phyloP scores from a whole-genome alignment of 345 rosid species.

The Chamaenerion angustifolium region DNA sequence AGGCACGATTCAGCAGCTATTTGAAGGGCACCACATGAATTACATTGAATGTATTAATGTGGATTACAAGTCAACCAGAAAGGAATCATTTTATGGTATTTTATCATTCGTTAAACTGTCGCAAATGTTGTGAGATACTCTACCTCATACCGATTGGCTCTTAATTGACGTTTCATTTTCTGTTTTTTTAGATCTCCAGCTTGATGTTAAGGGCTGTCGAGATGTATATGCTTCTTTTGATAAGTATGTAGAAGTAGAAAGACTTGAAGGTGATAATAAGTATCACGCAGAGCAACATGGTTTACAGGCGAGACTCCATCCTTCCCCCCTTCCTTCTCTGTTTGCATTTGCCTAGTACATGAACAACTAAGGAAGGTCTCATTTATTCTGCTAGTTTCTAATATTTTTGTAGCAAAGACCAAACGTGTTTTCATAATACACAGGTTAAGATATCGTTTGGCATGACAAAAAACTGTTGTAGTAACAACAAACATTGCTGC shows the following conservation, averaged over 20 bases:
- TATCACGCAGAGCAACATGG: conserved; percentile 66
- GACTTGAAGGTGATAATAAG: conserved; percentile 64
- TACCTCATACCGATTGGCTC: not conserved
- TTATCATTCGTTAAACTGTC: not conserved
- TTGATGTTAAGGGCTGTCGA: conserved; percentile 72
- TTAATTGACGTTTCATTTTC: not conserved
- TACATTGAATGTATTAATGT: conserved; percentile 53
- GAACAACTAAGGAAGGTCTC: no score
- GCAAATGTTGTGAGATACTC: not conserved
- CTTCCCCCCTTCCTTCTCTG: not conserved
- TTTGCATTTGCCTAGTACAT: no score
- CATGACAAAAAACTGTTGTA: no score
- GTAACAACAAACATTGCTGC: no score
- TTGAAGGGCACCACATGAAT: conserved; percentile 57
- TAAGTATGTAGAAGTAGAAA: conserved; percentile 70
- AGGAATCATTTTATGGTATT: conserved; percentile 46
- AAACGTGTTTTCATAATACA: no score
- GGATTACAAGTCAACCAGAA: conserved; percentile 46
- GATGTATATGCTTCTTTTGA: conserved; percentile 78
- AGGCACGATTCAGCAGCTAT: conserved; percentile 43
- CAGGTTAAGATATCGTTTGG: no score
- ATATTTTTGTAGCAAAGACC: no score
- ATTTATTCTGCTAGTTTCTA: no score
- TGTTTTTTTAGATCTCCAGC: conserved; percentile 49
- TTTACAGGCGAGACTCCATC: conserved; percentile 37